Base-by-base conservation (phyloP, 495 filamentous ascomycete genomes). In the Aspergillus leporis region DNA sequence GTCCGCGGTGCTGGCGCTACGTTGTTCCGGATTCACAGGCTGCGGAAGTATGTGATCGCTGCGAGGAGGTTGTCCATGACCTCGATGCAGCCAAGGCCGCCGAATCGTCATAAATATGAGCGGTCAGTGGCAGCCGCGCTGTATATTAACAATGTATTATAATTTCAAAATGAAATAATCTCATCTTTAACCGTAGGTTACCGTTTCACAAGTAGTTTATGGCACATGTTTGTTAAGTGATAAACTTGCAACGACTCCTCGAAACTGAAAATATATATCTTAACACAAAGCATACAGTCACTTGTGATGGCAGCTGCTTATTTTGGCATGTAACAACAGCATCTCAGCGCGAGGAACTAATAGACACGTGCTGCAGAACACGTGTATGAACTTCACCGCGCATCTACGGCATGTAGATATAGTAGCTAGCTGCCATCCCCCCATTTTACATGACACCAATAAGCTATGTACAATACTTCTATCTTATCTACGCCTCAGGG, bases 1-100 rank as follows among this genome's bases (percentile, higher is more conserved):
- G 93, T 64, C 79, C 83, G 3, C 82, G 93, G 46, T 97, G 94
- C 75, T 97, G 94, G 94, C 84, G 88, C 56, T 96, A 88, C 74
- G 81, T 85, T 14, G 74, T 79, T 32, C 66, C 70, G 46, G 60
- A 73, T 12, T 31, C 61, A 19, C 80, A 82, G 23, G 72, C 76
- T 10, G 67, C 71, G 36, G 81, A 86, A 69, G 74, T 95, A 48
- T 97, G 93, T 72, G 72, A 72, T 52, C 79, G 92, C 64, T 96
- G 93, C 71, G 83, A 87, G 57, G 79, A 85, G 2, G 87, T 90
- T 10, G 81, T 92, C 7, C 62, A 70, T 19, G 73, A 76, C 46
- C 52, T 79, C 16, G 38, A n/a, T n/a, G 38, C 38, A 14, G 38
- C 6, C 38, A 41, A 41, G 38, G 38, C 38, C 3, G 16, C 38